Percentiles rank a stretch among this genome's conserved stretches.
Evolutionary conservation across 257 asterid genomes (phyloP).

Genomic region (Plantago ovata): DNA sequence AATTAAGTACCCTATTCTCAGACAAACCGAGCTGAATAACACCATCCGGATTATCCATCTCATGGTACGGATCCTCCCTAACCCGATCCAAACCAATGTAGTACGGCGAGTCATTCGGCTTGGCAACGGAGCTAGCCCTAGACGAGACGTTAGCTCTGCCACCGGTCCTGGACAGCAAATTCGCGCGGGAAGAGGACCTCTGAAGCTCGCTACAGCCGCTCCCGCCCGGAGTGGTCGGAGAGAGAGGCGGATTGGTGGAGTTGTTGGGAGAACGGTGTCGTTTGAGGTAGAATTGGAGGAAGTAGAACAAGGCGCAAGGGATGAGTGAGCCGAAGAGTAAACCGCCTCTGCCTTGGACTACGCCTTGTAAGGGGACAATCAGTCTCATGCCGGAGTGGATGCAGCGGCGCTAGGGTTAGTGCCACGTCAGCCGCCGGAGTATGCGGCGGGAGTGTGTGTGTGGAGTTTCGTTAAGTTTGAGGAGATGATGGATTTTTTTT

Average conservation of each 20-base stretch:
- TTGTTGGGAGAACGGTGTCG: slow-evolving; percentile 63
- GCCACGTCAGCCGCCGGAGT: slow-evolving; percentile 36
- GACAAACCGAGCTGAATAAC: slow-evolving; percentile 83
- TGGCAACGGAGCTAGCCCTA: slow-evolving; percentile 51
- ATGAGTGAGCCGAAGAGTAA: slow-evolving; percentile 79
- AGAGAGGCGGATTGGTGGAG: slow-evolving; percentile 26
- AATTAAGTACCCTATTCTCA: slow-evolving; percentile 61
- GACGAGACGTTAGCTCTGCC: slow-evolving; percentile 53
- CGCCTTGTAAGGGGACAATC: slow-evolving; percentile 86
- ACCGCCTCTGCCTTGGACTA: slow-evolving; percentile 92
- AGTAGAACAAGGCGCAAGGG: slow-evolving; percentile 84
- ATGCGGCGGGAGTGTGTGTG: slow-evolving; percentile 21
- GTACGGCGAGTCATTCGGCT: slow-evolving; percentile 75
- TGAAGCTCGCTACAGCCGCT: slow-evolving; percentile 43
- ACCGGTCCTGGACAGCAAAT: slow-evolving; percentile 48
- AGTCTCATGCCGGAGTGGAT: slow-evolving; percentile 92
- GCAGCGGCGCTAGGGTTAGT: slow-evolving; percentile 25
- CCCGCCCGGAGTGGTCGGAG: slow-evolving; percentile 47
- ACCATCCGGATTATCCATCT: slow-evolving; percentile 53
- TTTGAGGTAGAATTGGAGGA: slow-evolving; percentile 78
- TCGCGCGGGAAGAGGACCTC: slow-evolving; percentile 71
- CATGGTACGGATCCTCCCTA: slow-evolving; percentile 58
- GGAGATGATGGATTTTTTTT: slow-evolving; percentile 6
- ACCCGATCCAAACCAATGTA: slow-evolving; percentile 82
- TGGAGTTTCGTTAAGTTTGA: slow-evolving; percentile 23